Evolutionary conservation across 139 green algal genomes (phyloP).

Genomic region (Chlorella sp.): DNA sequence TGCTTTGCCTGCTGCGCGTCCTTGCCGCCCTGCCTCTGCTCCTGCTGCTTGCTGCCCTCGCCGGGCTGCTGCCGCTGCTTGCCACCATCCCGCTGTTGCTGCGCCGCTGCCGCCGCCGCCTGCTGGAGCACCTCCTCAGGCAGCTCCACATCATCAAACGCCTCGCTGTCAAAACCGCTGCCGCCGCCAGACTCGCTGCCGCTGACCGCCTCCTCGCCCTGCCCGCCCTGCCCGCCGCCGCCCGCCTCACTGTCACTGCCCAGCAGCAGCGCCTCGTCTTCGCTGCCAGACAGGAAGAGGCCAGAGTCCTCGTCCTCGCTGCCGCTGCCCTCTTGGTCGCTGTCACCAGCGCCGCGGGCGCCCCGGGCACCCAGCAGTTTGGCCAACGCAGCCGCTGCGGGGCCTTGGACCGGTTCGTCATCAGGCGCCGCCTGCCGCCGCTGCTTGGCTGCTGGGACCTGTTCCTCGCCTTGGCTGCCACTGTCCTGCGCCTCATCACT

Average conservation of each 20-base stretch:
- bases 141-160: background rate
- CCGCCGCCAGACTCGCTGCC: background rate
- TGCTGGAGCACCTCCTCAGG: no score
- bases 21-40: background rate
- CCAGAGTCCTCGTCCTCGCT: slow-evolving; percentile 14
- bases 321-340: background rate
- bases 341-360: no score
- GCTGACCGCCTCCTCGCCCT: background rate
- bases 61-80: background rate
- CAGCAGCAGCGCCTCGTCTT: slow-evolving; percentile 17
- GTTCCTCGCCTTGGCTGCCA: background rate
- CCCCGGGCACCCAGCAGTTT: slow-evolving; percentile 22
- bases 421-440: background rate
- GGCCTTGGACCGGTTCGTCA: background rate
- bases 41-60: background rate
- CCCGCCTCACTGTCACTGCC: background rate
- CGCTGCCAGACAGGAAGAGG: slow-evolving; percentile 4
- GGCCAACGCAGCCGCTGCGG: background rate
- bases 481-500: background rate
- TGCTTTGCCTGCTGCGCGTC: background rate
- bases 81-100: background rate
- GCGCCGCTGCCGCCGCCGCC: background rate
- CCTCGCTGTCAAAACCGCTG: background rate
- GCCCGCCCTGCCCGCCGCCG: background rate
- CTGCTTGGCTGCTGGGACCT: background rate